Evolutionary conservation across 208 protist species (phyloP).

Genomic region (Leishmania braziliensis): DNA sequence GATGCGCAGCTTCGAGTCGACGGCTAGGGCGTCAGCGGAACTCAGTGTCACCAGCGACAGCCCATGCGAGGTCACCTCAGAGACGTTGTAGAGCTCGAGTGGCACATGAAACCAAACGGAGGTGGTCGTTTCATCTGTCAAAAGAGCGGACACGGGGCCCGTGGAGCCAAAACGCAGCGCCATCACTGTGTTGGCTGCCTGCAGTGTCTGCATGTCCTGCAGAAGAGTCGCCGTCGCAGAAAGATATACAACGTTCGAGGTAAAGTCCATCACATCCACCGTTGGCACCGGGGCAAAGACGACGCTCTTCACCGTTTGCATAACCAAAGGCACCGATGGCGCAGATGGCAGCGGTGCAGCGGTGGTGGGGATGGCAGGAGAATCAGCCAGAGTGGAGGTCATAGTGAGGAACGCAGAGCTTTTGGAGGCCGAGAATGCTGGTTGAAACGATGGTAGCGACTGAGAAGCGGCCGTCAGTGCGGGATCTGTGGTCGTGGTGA

Average conservation of each 20-base stretch:
- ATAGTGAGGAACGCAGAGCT: slow-evolving; percentile 10
- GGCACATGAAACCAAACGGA: slow-evolving; percentile 30
- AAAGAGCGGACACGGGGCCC: slow-evolving; percentile 22
- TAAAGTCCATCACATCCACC: slow-evolving; percentile 43
- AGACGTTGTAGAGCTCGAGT: slow-evolving; percentile 25
- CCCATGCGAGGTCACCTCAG: slow-evolving; percentile 1
- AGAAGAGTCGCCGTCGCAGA: slow-evolving; percentile 17
- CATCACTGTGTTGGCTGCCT: slow-evolving; percentile 11
- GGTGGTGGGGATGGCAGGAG: slow-evolving; percentile 24
- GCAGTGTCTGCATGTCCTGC: slow-evolving; percentile 24
- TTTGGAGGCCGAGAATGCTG: slow-evolving; percentile 8
- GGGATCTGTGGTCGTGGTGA: slow-evolving; percentile 20
- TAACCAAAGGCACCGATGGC: slow-evolving; percentile 22
- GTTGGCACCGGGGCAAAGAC: slow-evolving; percentile 24
- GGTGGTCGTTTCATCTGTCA: slow-evolving; percentile 2
- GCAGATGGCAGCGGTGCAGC: slow-evolving; percentile 3
- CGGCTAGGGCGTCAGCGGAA: background rate
- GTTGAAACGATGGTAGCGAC: background rate
- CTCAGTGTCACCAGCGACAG: slow-evolving; percentile 19
- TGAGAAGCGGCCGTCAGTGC: background rate
- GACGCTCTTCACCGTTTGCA: slow-evolving; percentile 26
- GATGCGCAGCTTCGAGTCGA: slow-evolving; percentile 23
- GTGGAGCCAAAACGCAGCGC: slow-evolving; percentile 30
- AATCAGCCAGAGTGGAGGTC: background rate
- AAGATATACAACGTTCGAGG: slow-evolving; percentile 37